Base-by-base conservation (phyloP, 495 filamentous ascomycete genomes). In the Penicillium mononematosum region DNA sequence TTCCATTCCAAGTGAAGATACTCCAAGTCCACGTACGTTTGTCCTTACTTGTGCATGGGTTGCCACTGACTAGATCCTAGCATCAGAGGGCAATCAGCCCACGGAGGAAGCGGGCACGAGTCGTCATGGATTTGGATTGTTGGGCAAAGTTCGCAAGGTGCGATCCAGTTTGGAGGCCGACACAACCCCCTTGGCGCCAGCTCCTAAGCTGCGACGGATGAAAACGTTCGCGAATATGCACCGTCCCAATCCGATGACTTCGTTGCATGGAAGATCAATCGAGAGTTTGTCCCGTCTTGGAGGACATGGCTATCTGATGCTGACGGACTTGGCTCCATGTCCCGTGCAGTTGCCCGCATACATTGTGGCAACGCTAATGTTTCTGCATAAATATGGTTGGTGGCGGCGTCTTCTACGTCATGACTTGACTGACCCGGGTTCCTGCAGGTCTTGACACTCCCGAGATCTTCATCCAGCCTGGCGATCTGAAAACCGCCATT, bases 281-380 rank as follows among this genome's bases (percentile, higher is more conserved):
- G 81, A 86, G 58, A 81, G 77, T 51, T 72, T 92, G 25, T 81
- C 88, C 52, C 81, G 86, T n/a, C 72, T 94, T 41, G 89, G 89
- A 45, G 89, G 90, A 19, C 82, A 85, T 66, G 86, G 85, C 64
- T 74, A 83, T 39, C 71, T 94, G 36, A 81, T 92, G n/a, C 87
- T 88, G 0, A 61, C 70, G 0, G 84, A 87, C 45, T 85, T 90
- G 63, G 78, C 86, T 16, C 82, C 89, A 8, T 75, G 78, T 4
- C 80, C 82, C 22, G 73, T 91, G 50, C 73, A 81, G 17, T 73
- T 94, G 11, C 90, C 90, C 7, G 87, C 87, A 5, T 91, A 88
- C 62, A 83, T 93, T 53, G 87, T 88, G 36, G 88, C 87, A 12
- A 85, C 85, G 8, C 82, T 83, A 38, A 79, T 81, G 46, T 87